Evolutionary conservation across 352 stramenopile genomes (phyloP).

Genomic region (Globisporangium spiculum): DNA sequence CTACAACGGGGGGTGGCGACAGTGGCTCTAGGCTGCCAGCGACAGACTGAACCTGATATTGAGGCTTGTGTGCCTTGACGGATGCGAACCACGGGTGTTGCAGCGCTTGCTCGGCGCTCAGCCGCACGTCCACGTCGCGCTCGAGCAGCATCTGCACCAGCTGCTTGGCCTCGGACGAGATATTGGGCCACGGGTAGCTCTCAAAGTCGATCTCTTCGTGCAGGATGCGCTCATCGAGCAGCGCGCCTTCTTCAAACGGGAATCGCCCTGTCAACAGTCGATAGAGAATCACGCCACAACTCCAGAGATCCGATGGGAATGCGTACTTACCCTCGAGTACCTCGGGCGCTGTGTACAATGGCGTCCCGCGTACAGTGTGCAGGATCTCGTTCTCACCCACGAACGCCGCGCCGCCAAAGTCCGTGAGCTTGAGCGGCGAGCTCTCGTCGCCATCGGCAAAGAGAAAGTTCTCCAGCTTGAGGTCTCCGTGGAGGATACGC

Average conservation of each 20-base stretch:
- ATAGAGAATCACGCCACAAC: slow-evolving; percentile 76
- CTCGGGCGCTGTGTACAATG: slow-evolving; percentile 72
- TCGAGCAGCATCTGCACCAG: slow-evolving; percentile 48
- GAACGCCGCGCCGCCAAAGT: slow-evolving; percentile 74
- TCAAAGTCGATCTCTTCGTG: slow-evolving; percentile 56
- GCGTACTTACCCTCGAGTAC: slow-evolving; percentile 61
- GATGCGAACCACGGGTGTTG: slow-evolving; percentile 64
- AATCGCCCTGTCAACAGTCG: slow-evolving; percentile 59
- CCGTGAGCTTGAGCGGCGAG: slow-evolving; percentile 73
- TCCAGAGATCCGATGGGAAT: slow-evolving; percentile 77
- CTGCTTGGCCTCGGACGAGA: slow-evolving; percentile 60
- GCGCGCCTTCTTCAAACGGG: slow-evolving; percentile 52
- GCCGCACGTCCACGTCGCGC: slow-evolving; percentile 33
- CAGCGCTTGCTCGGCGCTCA: slow-evolving; percentile 61
- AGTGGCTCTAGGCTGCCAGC: neutral
- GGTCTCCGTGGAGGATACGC: slow-evolving; percentile 64
- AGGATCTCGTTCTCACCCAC: slow-evolving; percentile 36
- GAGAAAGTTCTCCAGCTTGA: slow-evolving; percentile 84
- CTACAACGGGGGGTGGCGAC: neutral
- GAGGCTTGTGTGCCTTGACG: slow-evolving; percentile 20
- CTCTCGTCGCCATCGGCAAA: slow-evolving; percentile 56
- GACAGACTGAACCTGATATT: neutral
- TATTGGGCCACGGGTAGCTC: slow-evolving; percentile 39
- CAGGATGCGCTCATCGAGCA: slow-evolving; percentile 67
- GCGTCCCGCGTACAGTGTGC: slow-evolving; percentile 56